phyloP scores from a whole-genome alignment of 1,139 yeast genomes.

The Diutina neorugosa region DNA sequence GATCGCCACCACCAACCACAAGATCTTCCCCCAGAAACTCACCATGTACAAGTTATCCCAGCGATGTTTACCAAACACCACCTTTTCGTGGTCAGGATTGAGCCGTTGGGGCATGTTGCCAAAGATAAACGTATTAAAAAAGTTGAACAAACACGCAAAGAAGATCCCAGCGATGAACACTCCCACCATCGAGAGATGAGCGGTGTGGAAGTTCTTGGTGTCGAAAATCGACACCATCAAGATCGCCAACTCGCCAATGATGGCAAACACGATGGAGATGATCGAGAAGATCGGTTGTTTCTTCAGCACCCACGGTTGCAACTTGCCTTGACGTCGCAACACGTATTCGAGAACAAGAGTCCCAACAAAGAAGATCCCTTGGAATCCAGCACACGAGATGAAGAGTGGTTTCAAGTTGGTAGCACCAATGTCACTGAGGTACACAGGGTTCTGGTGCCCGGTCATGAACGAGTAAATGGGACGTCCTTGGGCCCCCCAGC shows the following conservation, averaged over 20 bases:
- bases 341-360: conserved; percentile 47
- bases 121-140: conserved; percentile 47
- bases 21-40: conserved; percentile 39
- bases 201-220: conserved; percentile 43
- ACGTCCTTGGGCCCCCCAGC: conserved; percentile 71
- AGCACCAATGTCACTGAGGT: conserved; percentile 79
- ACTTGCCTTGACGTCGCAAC: conserved; percentile 38
- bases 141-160: conserved; percentile 48
- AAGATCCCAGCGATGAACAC: conserved; percentile 66
- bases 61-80: conserved; percentile 25
- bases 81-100: conserved; percentile 29
- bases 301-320: conserved; percentile 40
- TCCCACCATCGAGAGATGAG: conserved; percentile 61
- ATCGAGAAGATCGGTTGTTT: conserved; percentile 40
- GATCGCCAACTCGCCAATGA: conserved; percentile 68
- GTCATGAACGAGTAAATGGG: conserved; percentile 54
- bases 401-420: conserved; percentile 74
- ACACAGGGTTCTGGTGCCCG: conserved; percentile 42
- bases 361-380: conserved; percentile 67
- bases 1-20: conserved; percentile 63
- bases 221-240: conserved; percentile 66
- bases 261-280: conserved; percentile 38
- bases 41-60: conserved; percentile 34
- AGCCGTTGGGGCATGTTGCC: conserved; percentile 39
- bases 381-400: conserved; percentile 68